Evolutionary conservation across 495 filamentous ascomycete genomes (phyloP), one percentile per base, ranked within the genome.

Genomic region (Penicillium simplicissimum): DNA sequence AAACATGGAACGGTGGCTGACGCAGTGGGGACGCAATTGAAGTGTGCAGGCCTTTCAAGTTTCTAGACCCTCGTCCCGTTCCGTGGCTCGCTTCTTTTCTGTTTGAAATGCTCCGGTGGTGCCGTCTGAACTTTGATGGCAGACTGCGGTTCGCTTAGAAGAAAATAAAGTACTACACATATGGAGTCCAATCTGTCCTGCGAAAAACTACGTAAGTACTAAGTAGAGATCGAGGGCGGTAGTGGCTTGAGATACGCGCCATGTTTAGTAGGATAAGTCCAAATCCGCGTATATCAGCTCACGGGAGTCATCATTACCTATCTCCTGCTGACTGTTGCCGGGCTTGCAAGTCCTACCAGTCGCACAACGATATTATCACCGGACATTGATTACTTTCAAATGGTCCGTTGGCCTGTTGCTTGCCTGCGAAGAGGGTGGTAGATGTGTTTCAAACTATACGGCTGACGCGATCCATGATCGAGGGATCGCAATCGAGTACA

Each of bases 61-160:
- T 72, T 75, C 69, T 70, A 73, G 71, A 71, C 73, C 62, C 47
- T 35, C 58, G 59, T 49, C 58, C 15, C 58, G 66, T 74, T 73
- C 72, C 75, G 65, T 66, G 72, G 75, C 3, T 53, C 51, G 15
- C n/a, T 19, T 49, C 21, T 33, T 52, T 11, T 31, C 15, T 33
- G 17, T 52, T 34, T n/a, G 10, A 2, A 52, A 19, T 10, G 15
- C 25, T 33, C 19, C 7, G 40, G n/a, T 13, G 17, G 40, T 17
- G n/a, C 40, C n/a, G 40, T 42, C 40, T 42, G n/a, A 42, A 8
- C 7, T 19, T 42, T 17, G 15, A 19, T n/a, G n/a, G 8, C 38
- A 42, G 15, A n/a, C 14, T n/a, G 38, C 17, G n/a, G 38, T 31
- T 31, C 4, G 28, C 28, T 31, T 31, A 31, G 28, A 31, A 31